These are phyloP conservation scores for Elsinoe perseae DNA, from an alignment of 2,329 filamentous ascomycete species.

Conservation along the genomic window DNA sequence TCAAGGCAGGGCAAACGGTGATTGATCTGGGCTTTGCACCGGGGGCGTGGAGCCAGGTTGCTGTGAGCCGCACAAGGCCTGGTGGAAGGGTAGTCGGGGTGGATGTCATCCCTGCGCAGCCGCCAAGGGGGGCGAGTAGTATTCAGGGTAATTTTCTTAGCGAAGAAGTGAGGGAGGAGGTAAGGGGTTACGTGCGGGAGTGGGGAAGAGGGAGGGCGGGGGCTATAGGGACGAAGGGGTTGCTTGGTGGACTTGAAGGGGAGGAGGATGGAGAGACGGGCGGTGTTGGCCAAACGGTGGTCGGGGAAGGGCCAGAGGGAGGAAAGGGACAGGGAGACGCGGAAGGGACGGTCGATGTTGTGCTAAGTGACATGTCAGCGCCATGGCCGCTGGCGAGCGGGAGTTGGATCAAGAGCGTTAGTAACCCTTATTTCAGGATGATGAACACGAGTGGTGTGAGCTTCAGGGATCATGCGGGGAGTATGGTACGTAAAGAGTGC, in stretches of 20 bases:
- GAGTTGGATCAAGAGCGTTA: conserved; percentile 80
- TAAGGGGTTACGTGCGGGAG: conserved; percentile 66
- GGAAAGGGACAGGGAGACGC: conserved; percentile 20
- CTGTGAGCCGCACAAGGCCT: conserved; percentile 67
- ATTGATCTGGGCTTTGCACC: conserved; percentile 81
- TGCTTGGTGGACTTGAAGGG: conserved; percentile 22
- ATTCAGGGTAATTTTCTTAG: conserved; percentile 93
- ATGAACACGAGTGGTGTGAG: conserved; percentile 93
- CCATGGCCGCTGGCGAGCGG: conserved; percentile 79
- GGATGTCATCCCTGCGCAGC: conserved; percentile 86
- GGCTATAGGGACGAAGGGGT: conserved; percentile 25
- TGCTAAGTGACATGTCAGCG: conserved; percentile 98
- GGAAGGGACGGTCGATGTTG: conserved; percentile 62
- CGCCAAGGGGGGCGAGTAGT: conserved; percentile 82
- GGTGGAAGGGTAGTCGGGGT: conserved; percentile 78
- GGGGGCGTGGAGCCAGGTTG: conserved; percentile 66
- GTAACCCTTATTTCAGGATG: conserved; percentile 95
- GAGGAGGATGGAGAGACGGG: conserved; percentile 26
- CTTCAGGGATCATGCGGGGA: conserved; percentile 83
- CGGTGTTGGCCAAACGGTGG: conserved; percentile 32
- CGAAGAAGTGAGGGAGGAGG: conserved; percentile 62
- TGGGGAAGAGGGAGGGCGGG: conserved; percentile 51
- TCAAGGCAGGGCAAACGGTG: conserved; percentile 72
- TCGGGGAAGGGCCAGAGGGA: conserved; percentile 31
- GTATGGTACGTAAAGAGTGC: conserved; percentile 73